phyloP scores from a whole-genome alignment of 2,329 filamentous ascomycete species.

The Penicillium sp. region DNA sequence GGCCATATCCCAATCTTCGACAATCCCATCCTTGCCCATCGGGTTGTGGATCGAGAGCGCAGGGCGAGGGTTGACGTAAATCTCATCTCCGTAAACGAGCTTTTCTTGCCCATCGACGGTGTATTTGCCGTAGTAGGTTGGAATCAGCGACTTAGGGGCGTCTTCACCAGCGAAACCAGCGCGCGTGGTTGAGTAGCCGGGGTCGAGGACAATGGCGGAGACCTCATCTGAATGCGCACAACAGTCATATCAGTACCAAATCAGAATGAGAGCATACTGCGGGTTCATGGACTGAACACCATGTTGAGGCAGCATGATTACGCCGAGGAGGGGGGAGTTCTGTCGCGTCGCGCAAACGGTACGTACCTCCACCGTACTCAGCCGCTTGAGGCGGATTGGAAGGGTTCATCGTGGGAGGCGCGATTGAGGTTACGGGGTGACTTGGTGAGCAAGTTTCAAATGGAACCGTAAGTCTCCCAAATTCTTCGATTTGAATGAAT shows the following conservation, averaged over 20 bases:
- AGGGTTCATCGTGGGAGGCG: constrained; percentile 34
- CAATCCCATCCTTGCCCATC: constrained; percentile 79
- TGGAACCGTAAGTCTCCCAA: not conserved
- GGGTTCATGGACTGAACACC: not conserved
- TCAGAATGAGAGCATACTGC: not conserved
- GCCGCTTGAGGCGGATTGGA: constrained; percentile 42
- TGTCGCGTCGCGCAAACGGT: constrained; percentile 7
- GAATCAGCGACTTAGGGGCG: constrained; percentile 85
- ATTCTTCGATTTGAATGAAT: constrained; percentile 7
- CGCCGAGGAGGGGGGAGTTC: not conserved
- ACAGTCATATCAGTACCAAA: constrained; percentile 2
- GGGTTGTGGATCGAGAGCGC: constrained; percentile 85
- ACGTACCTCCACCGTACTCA: constrained; percentile 47
- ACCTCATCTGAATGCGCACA: constrained; percentile 68
- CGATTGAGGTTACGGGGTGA: not conserved
- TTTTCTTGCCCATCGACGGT: constrained; percentile 49
- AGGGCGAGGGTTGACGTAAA: constrained; percentile 68
- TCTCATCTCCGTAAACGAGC: constrained; percentile 80
- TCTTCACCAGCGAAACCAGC: constrained; percentile 98
- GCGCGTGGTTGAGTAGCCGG: constrained; percentile 83
- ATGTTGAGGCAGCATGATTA: not conserved
- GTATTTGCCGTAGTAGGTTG: constrained; percentile 75
- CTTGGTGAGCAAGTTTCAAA: not conserved
- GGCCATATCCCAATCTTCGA: constrained; percentile 94
- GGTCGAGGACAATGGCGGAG: constrained; percentile 91